Conservation (phyloP, 441 rosid species). For the Capsella rubella region DNA sequence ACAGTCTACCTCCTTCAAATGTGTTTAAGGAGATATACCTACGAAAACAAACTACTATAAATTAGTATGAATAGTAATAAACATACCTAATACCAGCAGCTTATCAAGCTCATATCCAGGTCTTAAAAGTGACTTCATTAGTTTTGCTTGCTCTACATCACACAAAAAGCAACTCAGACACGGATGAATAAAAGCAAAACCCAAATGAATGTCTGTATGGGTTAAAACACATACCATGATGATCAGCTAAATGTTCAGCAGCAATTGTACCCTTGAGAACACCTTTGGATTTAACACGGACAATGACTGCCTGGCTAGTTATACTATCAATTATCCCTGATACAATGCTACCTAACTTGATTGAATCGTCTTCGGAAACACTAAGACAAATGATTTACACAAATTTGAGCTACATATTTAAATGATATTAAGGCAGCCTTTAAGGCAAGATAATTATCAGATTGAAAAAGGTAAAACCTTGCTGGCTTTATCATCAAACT, state of each 20-base stretch:
- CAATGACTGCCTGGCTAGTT: slow-evolving; percentile 63
- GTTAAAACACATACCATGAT: slow-evolving; percentile 69
- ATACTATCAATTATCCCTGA: slow-evolving; percentile 83
- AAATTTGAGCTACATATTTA: slow-evolving; percentile 24
- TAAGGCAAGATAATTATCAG: slow-evolving; percentile 1
- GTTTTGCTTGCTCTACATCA: slow-evolving; percentile 70
- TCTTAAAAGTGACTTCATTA: slow-evolving; percentile 74
- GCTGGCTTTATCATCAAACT: slow-evolving; percentile 83
- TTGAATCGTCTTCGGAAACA: slow-evolving; percentile 75
- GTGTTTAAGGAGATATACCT: slow-evolving; percentile 5
- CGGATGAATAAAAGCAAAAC: slow-evolving; percentile 28
- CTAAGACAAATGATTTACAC: slow-evolving; percentile 49
- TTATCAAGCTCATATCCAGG: slow-evolving; percentile 90
- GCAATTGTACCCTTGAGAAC: slow-evolving; percentile 76
- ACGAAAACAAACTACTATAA: slow-evolving; percentile 17
- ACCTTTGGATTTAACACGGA: slow-evolving; percentile 67
- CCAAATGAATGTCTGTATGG: not conserved
- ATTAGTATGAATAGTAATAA: slow-evolving; percentile 21
- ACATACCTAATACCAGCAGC: slow-evolving; percentile 87
- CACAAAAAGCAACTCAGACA: slow-evolving; percentile 42
- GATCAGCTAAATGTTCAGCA: slow-evolving; percentile 91
- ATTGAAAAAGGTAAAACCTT: slow-evolving; percentile 57
- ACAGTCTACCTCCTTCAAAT: slow-evolving; percentile 5
- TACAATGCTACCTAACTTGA: slow-evolving; percentile 85
- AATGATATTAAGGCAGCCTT: slow-evolving; percentile 28